These are phyloP conservation scores for Paramyrothecium sp. DNA, from an alignment of 2,329 filamentous ascomycete genomes.

Conservation along the genomic window DNA sequence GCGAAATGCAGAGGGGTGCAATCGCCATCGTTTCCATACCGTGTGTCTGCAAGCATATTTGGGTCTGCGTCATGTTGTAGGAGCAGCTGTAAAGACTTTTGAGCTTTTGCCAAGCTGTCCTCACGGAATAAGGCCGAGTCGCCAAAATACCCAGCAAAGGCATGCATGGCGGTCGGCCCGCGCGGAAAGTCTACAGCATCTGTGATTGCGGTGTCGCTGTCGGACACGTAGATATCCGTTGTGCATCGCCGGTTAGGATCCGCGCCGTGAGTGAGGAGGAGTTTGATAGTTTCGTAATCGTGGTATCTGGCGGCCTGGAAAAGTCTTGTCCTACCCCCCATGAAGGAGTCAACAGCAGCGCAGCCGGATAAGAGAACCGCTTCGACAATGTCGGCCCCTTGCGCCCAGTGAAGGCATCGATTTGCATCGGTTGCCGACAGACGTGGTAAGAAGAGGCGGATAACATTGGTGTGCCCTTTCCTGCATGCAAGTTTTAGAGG, in stretches of 20 bases:
- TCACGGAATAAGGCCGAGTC: background rate
- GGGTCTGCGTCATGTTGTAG: background rate
- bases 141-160: background rate
- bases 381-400: background rate
- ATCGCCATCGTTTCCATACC: no score
- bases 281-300: background rate
- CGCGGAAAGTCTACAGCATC: background rate
- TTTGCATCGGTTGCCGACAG: background rate
- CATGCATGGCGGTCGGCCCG: background rate
- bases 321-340: background rate
- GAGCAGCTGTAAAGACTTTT: background rate
- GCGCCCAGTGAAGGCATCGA: background rate
- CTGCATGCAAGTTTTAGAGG: background rate
- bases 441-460: background rate
- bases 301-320: background rate
- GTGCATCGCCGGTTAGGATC: background rate
- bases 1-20: background rate
- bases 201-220: background rate
- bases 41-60: background rate
- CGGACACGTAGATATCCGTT: background rate
- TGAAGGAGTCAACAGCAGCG: background rate
- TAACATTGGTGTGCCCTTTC: background rate
- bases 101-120: background rate
- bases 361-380: background rate
- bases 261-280: background rate